Base-by-base conservation (phyloP, 1,284 basidiomycete species). In the Austroboletus niveus region DNA sequence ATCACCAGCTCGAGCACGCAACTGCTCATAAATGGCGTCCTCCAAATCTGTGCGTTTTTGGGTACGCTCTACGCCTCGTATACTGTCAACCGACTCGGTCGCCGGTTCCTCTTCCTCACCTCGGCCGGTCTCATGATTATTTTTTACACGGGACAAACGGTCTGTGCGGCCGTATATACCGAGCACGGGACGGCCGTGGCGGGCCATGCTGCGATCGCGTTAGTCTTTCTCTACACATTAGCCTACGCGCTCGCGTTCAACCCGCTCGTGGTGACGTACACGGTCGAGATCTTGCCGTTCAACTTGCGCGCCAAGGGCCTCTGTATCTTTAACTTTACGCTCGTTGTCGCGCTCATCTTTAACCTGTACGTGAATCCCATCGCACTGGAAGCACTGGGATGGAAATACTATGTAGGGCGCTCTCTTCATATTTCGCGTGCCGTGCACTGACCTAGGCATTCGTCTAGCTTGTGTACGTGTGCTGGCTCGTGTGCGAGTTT, bases 301-400 rank as follows among this genome's bases (percentile, higher is more conserved):
- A 69, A 73, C 31, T 75, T 91, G 48, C 87, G 89, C 61, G 86
- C 90, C 47, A 90, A 90, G 73, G 89, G 88, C 48, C 81, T 91
- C 72, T 87, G 79, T 56, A 65, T 89, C 45, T 87, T 87, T 75
- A 85, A 83, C 72, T 84, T 88, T 57, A 69, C 76, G 52, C 78
- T 87, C 59, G 84, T 83, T 20, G 58, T 82, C 20, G 80, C 86
- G 0, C 79, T 87, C 57, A 82, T 85, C 55, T 88, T 89, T 75
- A 91, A 90, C 69, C 87, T 90, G 70, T 91, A 88, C 60, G 81
- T 87, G 64, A 92, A 91, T 71, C 89, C 89, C n/a, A 78, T 91
- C 60, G 88, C 86, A 4, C 75, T 85, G 49, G 69, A 66, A 5
- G 65, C 69, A 27, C 68, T 88, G 49, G 71, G 66, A 42, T 91